Conservation (phyloP, 2,329 filamentous ascomycete genomes). For the Thelonectria blattea region DNA sequence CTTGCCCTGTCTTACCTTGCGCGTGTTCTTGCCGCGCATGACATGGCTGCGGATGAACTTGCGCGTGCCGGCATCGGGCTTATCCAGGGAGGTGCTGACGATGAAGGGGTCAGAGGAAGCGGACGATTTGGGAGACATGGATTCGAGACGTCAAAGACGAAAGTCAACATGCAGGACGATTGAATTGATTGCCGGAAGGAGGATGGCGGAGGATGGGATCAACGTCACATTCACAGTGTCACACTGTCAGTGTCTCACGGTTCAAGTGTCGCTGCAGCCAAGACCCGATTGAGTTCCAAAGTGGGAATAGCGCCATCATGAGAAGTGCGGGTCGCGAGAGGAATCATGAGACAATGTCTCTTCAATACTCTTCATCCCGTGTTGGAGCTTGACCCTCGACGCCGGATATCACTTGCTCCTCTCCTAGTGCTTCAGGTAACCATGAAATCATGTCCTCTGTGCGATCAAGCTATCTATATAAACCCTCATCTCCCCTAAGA, state of each 20-base stretch:
- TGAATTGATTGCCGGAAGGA: background rate
- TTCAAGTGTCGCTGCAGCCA: constrained; percentile 9
- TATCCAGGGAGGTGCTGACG: constrained; percentile 29
- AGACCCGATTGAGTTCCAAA: constrained; percentile 17
- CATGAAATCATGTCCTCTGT: background rate
- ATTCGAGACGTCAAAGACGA: background rate
- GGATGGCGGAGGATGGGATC: background rate
- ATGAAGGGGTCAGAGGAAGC: constrained; percentile 21
- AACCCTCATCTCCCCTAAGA: background rate
- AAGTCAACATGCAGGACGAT: background rate
- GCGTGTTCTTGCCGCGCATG: constrained; percentile 38
- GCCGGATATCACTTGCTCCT: too few species aligned
- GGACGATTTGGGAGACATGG: background rate
- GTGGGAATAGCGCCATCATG: constrained; percentile 6
- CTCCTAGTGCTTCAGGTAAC: background rate
- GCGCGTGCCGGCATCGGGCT: constrained; percentile 31
- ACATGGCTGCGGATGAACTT: constrained; percentile 39
- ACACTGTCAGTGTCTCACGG: too few species aligned
- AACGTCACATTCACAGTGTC: background rate
- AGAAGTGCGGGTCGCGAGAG: background rate
- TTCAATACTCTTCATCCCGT: background rate
- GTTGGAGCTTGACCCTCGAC: background rate
- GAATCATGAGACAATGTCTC: background rate
- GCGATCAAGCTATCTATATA: background rate
- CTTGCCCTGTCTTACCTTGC: constrained; percentile 15